These are phyloP conservation scores for Agrostemma githago DNA, from an alignment of 148 eudicot genomes.

Conservation along the genomic window DNA sequence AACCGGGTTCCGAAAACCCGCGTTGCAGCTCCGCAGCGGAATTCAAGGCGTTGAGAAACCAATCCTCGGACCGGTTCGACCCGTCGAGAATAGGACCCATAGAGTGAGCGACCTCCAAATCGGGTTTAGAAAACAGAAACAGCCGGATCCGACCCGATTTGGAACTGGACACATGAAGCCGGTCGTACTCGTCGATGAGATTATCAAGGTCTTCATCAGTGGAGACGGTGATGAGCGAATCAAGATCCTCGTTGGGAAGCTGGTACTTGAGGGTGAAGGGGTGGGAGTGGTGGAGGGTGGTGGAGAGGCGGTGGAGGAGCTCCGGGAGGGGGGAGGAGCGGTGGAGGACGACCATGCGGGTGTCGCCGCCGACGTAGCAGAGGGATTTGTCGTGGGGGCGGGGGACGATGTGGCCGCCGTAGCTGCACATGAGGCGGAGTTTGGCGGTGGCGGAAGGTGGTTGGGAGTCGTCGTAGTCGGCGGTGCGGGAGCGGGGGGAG, in stretches of 20 bases:
- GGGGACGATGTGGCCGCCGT: constrained; percentile 83
- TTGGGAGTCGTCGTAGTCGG: constrained; percentile 36
- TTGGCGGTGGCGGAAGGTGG: constrained; percentile 28
- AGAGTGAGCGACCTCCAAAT: neutral
- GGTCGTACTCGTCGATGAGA: constrained; percentile 83
- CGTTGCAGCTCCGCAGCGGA: constrained; percentile 32
- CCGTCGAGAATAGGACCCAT: constrained; percentile 6
- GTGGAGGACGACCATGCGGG: constrained; percentile 67
- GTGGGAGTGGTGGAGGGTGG: constrained; percentile 24
- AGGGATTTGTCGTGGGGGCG: constrained; percentile 81
- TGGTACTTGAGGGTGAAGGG: constrained; percentile 62
- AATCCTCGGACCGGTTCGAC: constrained; percentile 32
- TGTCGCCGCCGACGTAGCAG: constrained; percentile 85
- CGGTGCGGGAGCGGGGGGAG: constrained; percentile 57
- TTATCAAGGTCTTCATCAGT: constrained; percentile 84
- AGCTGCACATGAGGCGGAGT: constrained; percentile 82
- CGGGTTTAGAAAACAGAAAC: neutral
- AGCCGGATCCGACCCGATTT: constrained; percentile 13
- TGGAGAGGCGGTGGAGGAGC: constrained; percentile 49
- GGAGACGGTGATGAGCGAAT: constrained; percentile 69
- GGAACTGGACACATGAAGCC: constrained; percentile 13
- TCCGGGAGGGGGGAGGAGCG: constrained; percentile 42
- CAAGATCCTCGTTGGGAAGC: constrained; percentile 78
- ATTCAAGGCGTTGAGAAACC: constrained; percentile 70
- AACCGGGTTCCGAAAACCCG: constrained; percentile 53